A percentile compares a stretch with the other conserved stretches of the same genome.
Evolutionary conservation across 2,329 filamentous ascomycete genomes (phyloP).

Genomic region (Penicillium nordicum): DNA sequence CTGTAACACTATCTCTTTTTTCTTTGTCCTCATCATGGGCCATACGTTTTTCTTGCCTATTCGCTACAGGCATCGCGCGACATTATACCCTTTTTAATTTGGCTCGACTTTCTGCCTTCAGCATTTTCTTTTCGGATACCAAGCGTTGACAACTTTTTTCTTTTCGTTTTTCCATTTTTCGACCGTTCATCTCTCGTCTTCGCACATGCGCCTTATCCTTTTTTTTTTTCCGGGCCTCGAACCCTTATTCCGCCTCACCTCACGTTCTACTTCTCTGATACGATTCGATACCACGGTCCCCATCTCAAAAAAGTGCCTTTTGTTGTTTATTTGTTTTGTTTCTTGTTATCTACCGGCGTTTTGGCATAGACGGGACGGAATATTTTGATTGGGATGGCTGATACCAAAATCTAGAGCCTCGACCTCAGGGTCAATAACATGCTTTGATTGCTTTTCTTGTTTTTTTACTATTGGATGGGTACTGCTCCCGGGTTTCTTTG

Average conservation of each 20-base stretch:
- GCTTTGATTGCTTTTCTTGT: conserved; percentile 21
- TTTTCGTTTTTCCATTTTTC: background rate
- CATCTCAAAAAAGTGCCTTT: conserved; percentile 24
- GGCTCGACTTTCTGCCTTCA: conserved; percentile 15
- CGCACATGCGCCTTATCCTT: conserved; percentile 12
- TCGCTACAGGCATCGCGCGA: conserved; percentile 21
- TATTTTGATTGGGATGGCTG: conserved; percentile 36
- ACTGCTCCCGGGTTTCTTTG: conserved; percentile 6
- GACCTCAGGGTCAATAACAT: conserved; percentile 38
- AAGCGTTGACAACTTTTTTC: conserved; percentile 21
- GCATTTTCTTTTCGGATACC: conserved; percentile 28
- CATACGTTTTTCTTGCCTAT: conserved; percentile 16
- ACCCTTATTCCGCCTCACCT: conserved; percentile 6
- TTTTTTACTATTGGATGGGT: conserved; percentile 12
- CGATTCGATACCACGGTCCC: conserved; percentile 13
- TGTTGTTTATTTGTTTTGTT: conserved; percentile 17
- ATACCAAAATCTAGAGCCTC: conserved; percentile 41
- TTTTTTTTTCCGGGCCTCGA: conserved; percentile 7
- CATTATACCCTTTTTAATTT: conserved; percentile 31
- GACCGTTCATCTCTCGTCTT: conserved; percentile 11
- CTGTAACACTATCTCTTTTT: conserved; percentile 31
- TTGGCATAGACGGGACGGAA: conserved; percentile 38
- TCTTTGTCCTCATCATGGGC: conserved; percentile 13
- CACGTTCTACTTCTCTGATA: conserved; percentile 10
- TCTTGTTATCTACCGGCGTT: conserved; percentile 33